Base-by-base conservation (phyloP, 495 filamentous ascomycete species). In the Cercophora samala region DNA sequence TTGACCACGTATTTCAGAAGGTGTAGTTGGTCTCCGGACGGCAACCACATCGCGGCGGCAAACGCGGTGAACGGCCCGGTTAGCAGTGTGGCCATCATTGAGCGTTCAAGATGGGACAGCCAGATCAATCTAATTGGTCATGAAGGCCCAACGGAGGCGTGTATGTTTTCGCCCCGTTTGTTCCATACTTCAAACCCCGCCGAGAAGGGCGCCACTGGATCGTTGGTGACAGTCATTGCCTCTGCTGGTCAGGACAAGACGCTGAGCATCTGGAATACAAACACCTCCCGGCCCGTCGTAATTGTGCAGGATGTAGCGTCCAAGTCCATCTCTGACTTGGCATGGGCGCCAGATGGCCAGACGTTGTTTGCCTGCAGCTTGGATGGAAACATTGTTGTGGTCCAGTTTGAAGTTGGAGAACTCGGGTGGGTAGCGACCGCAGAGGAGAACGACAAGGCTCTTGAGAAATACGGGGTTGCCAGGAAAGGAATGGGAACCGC, bases 71-170 rank as follows among this genome's bases (percentile, higher is more conserved):
- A 99, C 73, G 95, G 95, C 0, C 95, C 95, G 1, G 95, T 99
- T 18, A 97, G 92, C 79, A 97, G 93, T 0, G 94, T 97, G 13
- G 95, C 94, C 18, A 97, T 99, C 60, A 92, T 98, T 63, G 92
- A 96, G 67, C 90, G 95, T 68, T 89, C 91, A 23, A 86, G 84
- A 11, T 99, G 95, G 95, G 93, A 97, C 73, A 91, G 92, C 64
- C 93, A 98, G 75, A 98, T 98, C 79, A 96, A 97, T 76, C 80
- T 99, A 32, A 96, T 99, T 63, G 95, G 95, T 3, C 96, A 98
- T 72, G 95, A 99, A 84, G 93, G 90, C 6, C 95, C 95, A 1
- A 93, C 95, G 3, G 95, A 98, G 80, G 95, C 98, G 15, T 97
- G 94, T 80, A 90, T 95, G 67, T 99, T 99, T 75, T 97, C 93